Base-by-base conservation (phyloP, 441 rosid species). In the Francoa sonchifolia region DNA sequence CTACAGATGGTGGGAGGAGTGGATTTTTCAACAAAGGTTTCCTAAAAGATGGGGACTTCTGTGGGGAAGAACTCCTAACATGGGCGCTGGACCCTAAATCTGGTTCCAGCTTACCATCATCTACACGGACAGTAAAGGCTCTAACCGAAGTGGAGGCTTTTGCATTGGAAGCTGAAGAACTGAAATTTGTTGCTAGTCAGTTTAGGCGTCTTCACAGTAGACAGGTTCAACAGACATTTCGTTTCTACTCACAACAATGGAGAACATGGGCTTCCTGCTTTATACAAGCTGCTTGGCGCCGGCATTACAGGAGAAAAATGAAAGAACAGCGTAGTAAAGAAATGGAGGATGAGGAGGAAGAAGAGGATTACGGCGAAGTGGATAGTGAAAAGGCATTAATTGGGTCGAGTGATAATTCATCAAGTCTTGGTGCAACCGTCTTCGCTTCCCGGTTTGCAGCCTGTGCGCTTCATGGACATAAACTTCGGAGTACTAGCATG, bases 231-330 rank as follows among this genome's bases (percentile, higher is more conserved):
- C 97, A 82, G 61, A 88, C 94, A 0, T 88, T 88, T 77, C 73
- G 97, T 0, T 84, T 88, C 55, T 85, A 88, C 71, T 84, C 95
- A 2, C 90, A 88, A 69, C 97, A 88, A 22, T 88, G 97, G 97
- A 78, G 85, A 71, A 84, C 95, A 3, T 88, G 94, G 97, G 97
- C 90, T 0, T 95, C 97, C 25, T 84, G 94, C 66, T 88, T 88
- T 36, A 81, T 88, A 52, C 95, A 88, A 34, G 97, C 95, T n/a
- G 95, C 95, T 1, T 88, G 97, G 97, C 76, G 90, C 0, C 71
- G 97, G 12, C 74, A 88, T 58, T 66, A 74, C 38, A 88, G 73
- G 70, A 74, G 94, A 62, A 88, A 84, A 71, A 78, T 10, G 28
- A 48, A 76, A 69, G 94, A 85, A 66, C 76, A 73, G 32, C 73